Base-by-base conservation (phyloP, 2,329 filamentous ascomycete species). In the Fusarium camptoceras region DNA sequence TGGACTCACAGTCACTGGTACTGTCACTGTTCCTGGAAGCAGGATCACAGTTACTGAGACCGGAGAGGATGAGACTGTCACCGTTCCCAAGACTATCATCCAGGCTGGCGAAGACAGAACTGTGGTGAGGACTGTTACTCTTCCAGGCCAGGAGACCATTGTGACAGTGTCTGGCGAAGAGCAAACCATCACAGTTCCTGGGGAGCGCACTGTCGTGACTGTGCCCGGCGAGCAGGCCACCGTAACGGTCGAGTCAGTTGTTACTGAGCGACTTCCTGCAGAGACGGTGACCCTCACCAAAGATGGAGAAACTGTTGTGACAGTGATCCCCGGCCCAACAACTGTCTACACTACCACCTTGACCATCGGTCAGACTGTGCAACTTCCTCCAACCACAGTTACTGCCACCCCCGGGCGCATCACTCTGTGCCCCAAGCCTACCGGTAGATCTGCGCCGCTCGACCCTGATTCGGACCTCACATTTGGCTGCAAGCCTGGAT, bases 401-500 rank as follows among this genome's bases (percentile, higher is more conserved):
- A 76, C 76, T 25, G 68, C 75, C 28, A 75, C 77, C 5, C 71
- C 73, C 6, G 64, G 75, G 18, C 76, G 75, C 20, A 75, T 83
- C 11, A 81, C 79, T 16, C 67, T 81, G 7, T 88, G 87, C 61
- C 77, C 84, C 6, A 76, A 78, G 3, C 84, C 85, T 4, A 83
- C 83, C 4, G 82, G 83, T 28, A 57, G 22, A 46, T 77, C 39
- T 58, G 75, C 49, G 15, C 66, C 76, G 3, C 78, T 83, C 16
- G 60, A 79, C 42, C 72, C 76, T 7, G 71, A 71, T 20, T 84
- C 83, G 3, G 70, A 86, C 55, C 78, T 78, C 41, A 86, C 85
- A 1, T 89, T 83, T 80, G 87, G 87, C 53, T 89, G 87, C 73
- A 53, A 66, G 15, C 85, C 86, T 4, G 86, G 86, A 31, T 84